phyloP scores from a whole-genome alignment of 164 flowering plant species.

The Platanus orientalis region DNA sequence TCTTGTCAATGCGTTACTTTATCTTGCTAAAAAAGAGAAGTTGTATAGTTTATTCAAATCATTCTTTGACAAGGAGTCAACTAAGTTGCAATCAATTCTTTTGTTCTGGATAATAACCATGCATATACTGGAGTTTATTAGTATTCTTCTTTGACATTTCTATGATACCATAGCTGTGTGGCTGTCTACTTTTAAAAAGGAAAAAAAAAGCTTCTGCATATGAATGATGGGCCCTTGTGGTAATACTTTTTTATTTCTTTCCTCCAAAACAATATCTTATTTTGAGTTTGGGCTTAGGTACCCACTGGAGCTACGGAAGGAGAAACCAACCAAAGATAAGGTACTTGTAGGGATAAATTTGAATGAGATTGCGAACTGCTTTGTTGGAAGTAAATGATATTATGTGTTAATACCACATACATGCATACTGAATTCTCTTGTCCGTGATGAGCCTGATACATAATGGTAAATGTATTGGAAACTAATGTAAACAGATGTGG shows the following conservation, averaged over 20 bases:
- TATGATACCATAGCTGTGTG: not conserved
- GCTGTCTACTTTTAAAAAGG: not conserved
- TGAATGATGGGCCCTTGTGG: no score
- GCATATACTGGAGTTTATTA: not conserved
- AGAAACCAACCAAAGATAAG: conserved; percentile 78
- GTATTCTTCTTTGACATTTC: not conserved
- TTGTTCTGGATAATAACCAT: no score
- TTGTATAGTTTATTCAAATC: no score
- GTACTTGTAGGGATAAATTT: conserved; percentile 29
- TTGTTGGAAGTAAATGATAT: not conserved
- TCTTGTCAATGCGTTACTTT: no score
- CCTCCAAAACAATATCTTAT: not conserved
- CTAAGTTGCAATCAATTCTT: no score
- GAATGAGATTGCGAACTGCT: not conserved
- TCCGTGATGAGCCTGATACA: no score
- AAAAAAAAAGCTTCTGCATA: not conserved
- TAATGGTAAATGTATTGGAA: no score
- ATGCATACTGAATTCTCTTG: not conserved
- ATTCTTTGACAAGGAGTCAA: no score
- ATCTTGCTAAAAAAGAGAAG: no score
- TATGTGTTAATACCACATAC: not conserved
- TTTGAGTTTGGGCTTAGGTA: conserved; percentile 48
- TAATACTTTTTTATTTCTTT: not conserved
- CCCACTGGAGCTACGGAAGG: conserved; percentile 92
- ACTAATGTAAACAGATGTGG: no score